A percentile compares a stretch with the other conserved stretches of the same genome.
Conservation (phyloP, 2,329 filamentous ascomycete genomes). For the Neonectria punicea region DNA sequence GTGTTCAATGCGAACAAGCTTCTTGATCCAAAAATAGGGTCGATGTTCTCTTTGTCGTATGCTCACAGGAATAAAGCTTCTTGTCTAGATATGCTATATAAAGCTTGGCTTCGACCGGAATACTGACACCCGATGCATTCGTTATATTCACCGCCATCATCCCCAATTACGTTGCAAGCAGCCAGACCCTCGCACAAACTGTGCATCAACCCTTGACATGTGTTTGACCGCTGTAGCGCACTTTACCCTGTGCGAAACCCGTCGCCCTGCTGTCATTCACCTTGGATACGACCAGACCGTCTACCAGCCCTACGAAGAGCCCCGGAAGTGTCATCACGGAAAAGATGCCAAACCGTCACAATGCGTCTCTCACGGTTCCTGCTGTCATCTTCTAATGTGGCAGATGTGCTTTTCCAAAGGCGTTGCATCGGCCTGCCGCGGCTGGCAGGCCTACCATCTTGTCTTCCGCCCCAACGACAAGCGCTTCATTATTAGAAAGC, state of each 20-base stretch:
- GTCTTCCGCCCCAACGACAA: not conserved
- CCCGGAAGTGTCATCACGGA: not conserved
- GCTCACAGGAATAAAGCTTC: not conserved
- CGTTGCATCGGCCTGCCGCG: not conserved
- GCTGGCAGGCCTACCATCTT: not conserved
- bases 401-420: not conserved
- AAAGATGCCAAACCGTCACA: not conserved
- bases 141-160: not conserved
- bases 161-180: not conserved
- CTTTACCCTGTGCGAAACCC: conserved; percentile 9
- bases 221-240: conserved; percentile 1
- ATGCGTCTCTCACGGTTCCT: not conserved
- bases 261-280: not conserved
- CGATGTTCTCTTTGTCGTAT: not conserved
- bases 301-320: conserved; percentile 12
- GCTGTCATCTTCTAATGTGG: not conserved
- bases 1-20: not conserved
- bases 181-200: not conserved
- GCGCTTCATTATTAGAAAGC: too few relatives aligned
- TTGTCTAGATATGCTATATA: not conserved
- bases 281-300: not conserved
- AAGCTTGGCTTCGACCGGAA: not conserved
- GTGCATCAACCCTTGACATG: not conserved
- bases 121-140: too few relatives aligned
- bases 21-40: not conserved